phyloP scores from a whole-genome alignment of 768 basidiomycete genomes.

The Termitomyces sp. region DNA sequence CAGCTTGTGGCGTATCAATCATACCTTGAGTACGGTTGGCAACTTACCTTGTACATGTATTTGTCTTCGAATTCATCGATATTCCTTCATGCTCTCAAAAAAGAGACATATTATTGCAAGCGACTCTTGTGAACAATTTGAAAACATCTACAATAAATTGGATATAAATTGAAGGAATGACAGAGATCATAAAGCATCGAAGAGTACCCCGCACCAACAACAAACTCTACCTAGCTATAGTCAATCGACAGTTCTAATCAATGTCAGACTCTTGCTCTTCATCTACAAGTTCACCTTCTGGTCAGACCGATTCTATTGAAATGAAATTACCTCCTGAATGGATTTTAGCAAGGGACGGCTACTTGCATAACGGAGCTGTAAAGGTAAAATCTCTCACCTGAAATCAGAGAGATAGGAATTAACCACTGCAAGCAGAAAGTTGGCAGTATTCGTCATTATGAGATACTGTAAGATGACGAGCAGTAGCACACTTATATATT shows the following conservation, averaged over 20 bases:
- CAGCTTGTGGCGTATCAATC: no score
- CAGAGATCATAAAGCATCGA: background rate
- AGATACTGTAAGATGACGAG: background rate
- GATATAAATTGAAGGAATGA: background rate
- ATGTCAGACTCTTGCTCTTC: background rate
- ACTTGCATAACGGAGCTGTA: background rate
- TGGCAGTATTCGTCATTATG: background rate
- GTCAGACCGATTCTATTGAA: background rate
- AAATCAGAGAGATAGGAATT: background rate
- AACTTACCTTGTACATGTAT: background rate
- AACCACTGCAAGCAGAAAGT: background rate
- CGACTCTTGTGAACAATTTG: no score
- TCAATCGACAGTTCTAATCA: background rate
- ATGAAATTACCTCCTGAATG: background rate
- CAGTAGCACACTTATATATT: no score
- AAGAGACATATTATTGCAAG: no score
- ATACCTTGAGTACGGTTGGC: no score
- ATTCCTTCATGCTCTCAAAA: background rate
- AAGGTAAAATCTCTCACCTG: background rate
- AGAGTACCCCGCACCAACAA: background rate
- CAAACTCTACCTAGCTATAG: background rate
- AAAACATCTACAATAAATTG: background rate
- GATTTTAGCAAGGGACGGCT: background rate
- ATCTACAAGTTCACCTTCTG: background rate
- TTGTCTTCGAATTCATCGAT: background rate